These are phyloP conservation scores for Baffinella frigidus DNA, from an alignment of 208 protist species.

Conservation along the genomic window DNA sequence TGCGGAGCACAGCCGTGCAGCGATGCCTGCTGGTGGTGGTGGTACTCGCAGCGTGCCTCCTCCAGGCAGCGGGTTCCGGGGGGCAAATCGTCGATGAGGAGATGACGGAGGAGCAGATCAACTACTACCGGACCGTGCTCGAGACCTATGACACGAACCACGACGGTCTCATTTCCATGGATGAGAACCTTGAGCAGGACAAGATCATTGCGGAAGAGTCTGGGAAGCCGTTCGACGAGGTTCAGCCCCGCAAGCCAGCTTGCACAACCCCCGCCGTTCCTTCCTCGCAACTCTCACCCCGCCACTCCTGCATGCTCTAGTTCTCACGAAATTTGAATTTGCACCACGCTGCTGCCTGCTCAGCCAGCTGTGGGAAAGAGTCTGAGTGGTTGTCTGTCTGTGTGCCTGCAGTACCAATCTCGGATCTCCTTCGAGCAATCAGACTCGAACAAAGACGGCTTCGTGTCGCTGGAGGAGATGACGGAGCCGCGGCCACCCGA, in stretches of 20 bases:
- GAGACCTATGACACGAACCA: background rate
- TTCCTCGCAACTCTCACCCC: too few species aligned
- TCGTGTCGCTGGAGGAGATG: constrained; percentile 27
- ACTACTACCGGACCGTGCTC: constrained; percentile 14
- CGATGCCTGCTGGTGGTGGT: too few species aligned
- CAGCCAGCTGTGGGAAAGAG: background rate
- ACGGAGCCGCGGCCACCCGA: background rate
- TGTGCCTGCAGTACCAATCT: background rate
- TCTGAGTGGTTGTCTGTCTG: background rate
- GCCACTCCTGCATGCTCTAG: too few species aligned
- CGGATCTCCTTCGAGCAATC: background rate
- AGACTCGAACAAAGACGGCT: constrained; percentile 38
- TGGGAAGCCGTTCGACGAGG: constrained; percentile 24
- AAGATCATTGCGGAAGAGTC: constrained; percentile 36
- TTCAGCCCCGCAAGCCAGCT: background rate
- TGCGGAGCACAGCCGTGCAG: too few species aligned
- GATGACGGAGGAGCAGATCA: background rate
- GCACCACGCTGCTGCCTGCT: background rate
- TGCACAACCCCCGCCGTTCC: background rate
- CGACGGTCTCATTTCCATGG: constrained; percentile 35
- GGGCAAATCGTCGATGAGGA: constrained; percentile 26
- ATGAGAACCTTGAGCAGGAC: constrained; percentile 47
- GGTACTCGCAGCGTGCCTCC: too few species aligned
- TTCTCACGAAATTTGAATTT: background rate
- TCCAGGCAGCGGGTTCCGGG: too few species aligned